Evolutionary conservation across 1,139 yeast species (phyloP).

Genomic region (Candida neerlandica): DNA sequence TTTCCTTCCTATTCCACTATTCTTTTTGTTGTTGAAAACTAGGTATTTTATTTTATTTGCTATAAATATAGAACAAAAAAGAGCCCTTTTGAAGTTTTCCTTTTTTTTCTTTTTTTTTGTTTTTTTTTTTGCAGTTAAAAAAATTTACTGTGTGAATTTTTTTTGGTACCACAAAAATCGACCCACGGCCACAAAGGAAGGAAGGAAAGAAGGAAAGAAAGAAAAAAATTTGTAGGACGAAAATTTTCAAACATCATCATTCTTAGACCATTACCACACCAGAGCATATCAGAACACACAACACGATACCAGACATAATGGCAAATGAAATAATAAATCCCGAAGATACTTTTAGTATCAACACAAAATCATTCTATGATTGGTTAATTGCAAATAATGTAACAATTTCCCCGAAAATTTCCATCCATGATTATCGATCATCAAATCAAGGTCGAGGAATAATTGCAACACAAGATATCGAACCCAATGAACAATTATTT

Average conservation of each 20-base stretch:
- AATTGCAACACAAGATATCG: conserved; percentile 63
- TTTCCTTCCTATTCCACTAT: too few relatives aligned
- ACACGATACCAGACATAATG: neutral
- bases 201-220: neutral
- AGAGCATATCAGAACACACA: neutral
- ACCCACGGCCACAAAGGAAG: too few relatives aligned
- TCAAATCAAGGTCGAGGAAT: conserved; percentile 78
- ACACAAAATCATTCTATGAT: conserved; percentile 42
- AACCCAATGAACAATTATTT: conserved; percentile 62
- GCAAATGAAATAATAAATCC: neutral
- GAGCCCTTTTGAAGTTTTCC: too few relatives aligned
- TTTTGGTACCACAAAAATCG: too few relatives aligned
- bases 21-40: too few relatives aligned
- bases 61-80: too few relatives aligned
- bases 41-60: too few relatives aligned
- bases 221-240: neutral
- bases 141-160: too few relatives aligned
- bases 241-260: too few relatives aligned
- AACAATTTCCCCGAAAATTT: conserved; percentile 55
- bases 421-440: conserved; percentile 59
- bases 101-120: too few relatives aligned
- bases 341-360: conserved; percentile 8
- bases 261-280: too few relatives aligned
- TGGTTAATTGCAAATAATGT: conserved; percentile 59
- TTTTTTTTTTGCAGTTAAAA: too few relatives aligned